Base-by-base conservation (phyloP, 257 asterid genomes). In the Petrea volubilis region DNA sequence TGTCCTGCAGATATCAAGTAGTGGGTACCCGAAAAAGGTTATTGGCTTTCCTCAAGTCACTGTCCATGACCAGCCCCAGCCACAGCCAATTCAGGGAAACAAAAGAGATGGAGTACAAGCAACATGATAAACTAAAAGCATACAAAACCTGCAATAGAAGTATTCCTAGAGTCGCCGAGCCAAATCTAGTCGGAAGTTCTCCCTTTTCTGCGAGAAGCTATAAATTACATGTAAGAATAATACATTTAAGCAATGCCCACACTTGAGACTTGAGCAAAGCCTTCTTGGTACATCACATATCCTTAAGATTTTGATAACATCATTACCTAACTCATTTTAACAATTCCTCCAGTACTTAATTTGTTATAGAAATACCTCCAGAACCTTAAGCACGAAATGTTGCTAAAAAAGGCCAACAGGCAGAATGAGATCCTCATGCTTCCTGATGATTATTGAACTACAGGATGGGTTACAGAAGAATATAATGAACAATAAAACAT, bases 191-290 rank as follows among this genome's bases (percentile, higher is more conserved):
- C 41, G 99, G 96, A 77, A 92, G 99, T 79, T 95, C 99, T 57
- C 99, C 98, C 77, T 80, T 95, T 81, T 95, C 99, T 81, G 99
- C 99, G 63, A 95, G 98, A 83, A 95, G 96, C 98, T 95, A 80
- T 44, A 85, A 11, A 67, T 72, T 72, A 75, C 71, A 74, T 58
- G 81, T 82, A 79, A 85, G 89, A 86, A 79, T 66, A 41, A 56
- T 49, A 70, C 24, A 23, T 24, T 31, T 43, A 53, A 55, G 72
- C 36, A 46, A 33, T 17, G 13, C 57, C 31, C 46, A 36, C 41
- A 17, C 29, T 23, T 27, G 53, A 63, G 6, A 43, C 51, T 44
- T 59, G 38, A 51, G 75, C 51, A 49, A 50, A 60, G 55, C 36
- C 17, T 13, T 60, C 58, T 25, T 58, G 17, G 66, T 25, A 36